Evolutionary conservation across 352 stramenopile species (phyloP).

Genomic region (Pythium aristosporum): DNA sequence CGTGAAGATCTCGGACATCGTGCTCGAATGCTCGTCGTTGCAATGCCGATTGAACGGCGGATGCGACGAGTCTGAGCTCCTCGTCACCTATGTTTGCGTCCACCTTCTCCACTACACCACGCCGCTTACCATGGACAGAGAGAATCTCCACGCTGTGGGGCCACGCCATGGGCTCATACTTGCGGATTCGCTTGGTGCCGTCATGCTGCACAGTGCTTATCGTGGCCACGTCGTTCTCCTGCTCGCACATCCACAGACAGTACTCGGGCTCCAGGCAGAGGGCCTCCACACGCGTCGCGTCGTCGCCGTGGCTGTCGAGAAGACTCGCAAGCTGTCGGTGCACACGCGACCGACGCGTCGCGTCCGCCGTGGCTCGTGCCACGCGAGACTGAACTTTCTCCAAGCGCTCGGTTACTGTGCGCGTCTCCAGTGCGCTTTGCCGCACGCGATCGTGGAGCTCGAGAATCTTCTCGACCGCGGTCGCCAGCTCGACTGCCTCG

Average conservation of each 20-base stretch:
- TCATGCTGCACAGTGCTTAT: neutral
- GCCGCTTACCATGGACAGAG: neutral
- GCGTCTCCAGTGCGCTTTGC: neutral
- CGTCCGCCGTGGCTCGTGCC: neutral
- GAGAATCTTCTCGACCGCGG: neutral
- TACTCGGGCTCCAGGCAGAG: neutral
- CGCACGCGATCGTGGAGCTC: neutral
- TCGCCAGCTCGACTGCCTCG: neutral
- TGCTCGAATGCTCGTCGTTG: neutral
- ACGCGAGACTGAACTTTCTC: neutral
- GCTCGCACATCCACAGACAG: conserved; percentile 3
- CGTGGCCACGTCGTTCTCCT: neutral
- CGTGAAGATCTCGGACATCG: neutral
- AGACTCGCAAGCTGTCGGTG: neutral
- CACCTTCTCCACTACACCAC: conserved; percentile 1
- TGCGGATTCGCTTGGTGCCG: neutral
- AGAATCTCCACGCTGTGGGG: neutral
- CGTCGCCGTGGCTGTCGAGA: neutral
- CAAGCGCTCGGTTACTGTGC: neutral
- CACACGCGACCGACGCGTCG: neutral
- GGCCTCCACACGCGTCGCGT: neutral
- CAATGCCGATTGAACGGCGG: neutral
- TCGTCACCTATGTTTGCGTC: neutral
- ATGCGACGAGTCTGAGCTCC: conserved; percentile 1
- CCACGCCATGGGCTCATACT: neutral